Evolutionary conservation across 2,329 filamentous ascomycete species (phyloP).

Genomic region (Calonectria pseudoreteaudii): DNA sequence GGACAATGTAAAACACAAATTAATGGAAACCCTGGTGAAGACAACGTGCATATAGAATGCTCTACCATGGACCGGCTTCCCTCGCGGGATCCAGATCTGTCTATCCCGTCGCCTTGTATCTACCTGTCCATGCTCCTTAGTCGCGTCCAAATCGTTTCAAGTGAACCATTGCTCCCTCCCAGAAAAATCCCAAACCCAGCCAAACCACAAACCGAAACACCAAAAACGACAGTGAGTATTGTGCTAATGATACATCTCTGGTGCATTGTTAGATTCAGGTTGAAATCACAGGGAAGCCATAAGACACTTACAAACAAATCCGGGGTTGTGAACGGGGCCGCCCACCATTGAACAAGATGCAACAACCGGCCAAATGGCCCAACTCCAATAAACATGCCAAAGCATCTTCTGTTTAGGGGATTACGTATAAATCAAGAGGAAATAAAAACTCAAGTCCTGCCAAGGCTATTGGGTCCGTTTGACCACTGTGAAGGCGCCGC

Average conservation of each 20-base stretch:
- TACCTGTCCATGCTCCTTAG: conserved; percentile 22
- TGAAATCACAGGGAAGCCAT: neutral
- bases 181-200: conserved; percentile 13
- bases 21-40: conserved; percentile 9
- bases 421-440: neutral
- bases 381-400: conserved; percentile 20
- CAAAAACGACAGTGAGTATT: conserved; percentile 9
- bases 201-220: conserved; percentile 11
- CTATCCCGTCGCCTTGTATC: conserved; percentile 19
- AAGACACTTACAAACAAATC: neutral
- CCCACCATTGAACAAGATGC: conserved; percentile 1
- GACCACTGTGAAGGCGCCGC: conserved; percentile 22
- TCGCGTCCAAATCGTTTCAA: conserved; percentile 2
- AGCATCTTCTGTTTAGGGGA: neutral
- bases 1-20: conserved; percentile 1
- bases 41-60: conserved; percentile 15
- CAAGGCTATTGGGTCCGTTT: conserved; percentile 19
- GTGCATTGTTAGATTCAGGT: neutral
- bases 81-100: conserved; percentile 23
- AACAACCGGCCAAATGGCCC: conserved; percentile 7
- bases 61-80: conserved; percentile 22
- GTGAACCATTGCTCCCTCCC: conserved; percentile 15
- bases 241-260: conserved; percentile 7
- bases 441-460: conserved; percentile 4
- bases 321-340: neutral